Base-by-base conservation (phyloP, 2,329 filamentous ascomycete species). In the Neodidymelliopsis sp. region DNA sequence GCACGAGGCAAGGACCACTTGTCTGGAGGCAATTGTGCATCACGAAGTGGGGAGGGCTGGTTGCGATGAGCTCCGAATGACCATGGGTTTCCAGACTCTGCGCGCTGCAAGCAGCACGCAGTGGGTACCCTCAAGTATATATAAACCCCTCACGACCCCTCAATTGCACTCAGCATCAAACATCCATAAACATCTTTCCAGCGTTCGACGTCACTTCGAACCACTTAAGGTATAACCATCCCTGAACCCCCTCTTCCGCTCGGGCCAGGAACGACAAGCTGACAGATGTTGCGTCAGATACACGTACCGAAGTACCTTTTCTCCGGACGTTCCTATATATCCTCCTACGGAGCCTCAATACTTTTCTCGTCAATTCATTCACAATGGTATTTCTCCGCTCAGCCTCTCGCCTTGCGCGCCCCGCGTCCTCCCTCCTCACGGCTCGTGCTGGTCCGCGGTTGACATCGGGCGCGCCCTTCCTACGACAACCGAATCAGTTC, bases 301-400 rank as follows among this genome's bases (percentile, higher is more conserved):
- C 43, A 63, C 60, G 60, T 62, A 61, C 55, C 43, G 23, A 51
- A 40, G 52, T 57, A 49, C 52, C 51, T 49, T 50, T 41, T 13
- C 37, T 33, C 47, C 47, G 38, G 35, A 42, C 52, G 54, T 56
- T 54, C 36, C 49, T 62, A 69, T 59, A 64, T 62, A 65, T 59
- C 44, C 44, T 51, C 51, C 50, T 46, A 38, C 46, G 37, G 48
- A 60, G 51, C 56, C 46, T 49, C 43, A 55, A 56, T 49, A 60
- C 41, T 51, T 43, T 45, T 56, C 54, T 53, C 45, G 54, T 51
- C 45, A 50, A 54, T 52, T 57, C 41, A 58, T 52, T 73, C 72
- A 84, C 71, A 63, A 80, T 80, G 66, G 79, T 78, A 87, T 84
- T 88, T 81, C 71, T 82, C 71, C 81, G 83, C 72, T 83, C 82